Percentiles rank a stretch among this genome's conserved stretches.
These are phyloP conservation scores for Emergomyces pasteurianus DNA, from an alignment of 2,329 filamentous ascomycete genomes.

Conservation along the genomic window DNA sequence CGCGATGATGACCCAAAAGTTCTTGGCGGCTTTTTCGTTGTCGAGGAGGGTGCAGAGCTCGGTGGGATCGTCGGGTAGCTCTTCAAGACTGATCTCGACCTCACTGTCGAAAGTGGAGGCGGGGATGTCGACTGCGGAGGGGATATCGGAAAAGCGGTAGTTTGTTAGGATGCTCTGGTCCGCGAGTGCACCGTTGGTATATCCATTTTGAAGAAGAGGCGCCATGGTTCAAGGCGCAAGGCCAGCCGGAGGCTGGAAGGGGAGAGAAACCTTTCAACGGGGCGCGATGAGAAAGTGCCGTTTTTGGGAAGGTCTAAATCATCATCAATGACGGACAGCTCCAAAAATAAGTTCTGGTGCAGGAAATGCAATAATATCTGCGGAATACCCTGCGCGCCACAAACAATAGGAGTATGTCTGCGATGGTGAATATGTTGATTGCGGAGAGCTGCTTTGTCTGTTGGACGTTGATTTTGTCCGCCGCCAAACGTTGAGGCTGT, in stretches of 20 bases:
- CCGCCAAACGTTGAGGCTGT: background rate
- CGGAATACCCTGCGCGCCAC: background rate
- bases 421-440: background rate
- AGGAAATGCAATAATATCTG: background rate
- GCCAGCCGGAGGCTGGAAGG: background rate
- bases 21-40: slow-evolving; percentile 81
- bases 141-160: slow-evolving; percentile 49
- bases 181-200: slow-evolving; percentile 37
- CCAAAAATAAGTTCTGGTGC: background rate
- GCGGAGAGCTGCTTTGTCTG: background rate
- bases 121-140: slow-evolving; percentile 52
- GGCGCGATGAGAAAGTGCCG: background rate
- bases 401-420: background rate
- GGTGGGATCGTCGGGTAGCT: slow-evolving; percentile 82
- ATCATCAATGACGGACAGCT: background rate
- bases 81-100: slow-evolving; percentile 87
- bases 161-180: slow-evolving; percentile 23
- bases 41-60: slow-evolving; percentile 92
- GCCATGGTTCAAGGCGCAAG: slow-evolving; percentile 34
- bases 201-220: slow-evolving; percentile 36
- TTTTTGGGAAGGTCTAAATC: background rate
- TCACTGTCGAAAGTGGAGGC: slow-evolving; percentile 50
- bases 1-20: slow-evolving; percentile 96
- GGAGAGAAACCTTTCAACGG: background rate
- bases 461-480: background rate